Percentiles rank a stretch among this genome's conserved stretches.
Evolutionary conservation across 768 basidiomycete genomes (phyloP).

Genomic region (Lactarius vividus): DNA sequence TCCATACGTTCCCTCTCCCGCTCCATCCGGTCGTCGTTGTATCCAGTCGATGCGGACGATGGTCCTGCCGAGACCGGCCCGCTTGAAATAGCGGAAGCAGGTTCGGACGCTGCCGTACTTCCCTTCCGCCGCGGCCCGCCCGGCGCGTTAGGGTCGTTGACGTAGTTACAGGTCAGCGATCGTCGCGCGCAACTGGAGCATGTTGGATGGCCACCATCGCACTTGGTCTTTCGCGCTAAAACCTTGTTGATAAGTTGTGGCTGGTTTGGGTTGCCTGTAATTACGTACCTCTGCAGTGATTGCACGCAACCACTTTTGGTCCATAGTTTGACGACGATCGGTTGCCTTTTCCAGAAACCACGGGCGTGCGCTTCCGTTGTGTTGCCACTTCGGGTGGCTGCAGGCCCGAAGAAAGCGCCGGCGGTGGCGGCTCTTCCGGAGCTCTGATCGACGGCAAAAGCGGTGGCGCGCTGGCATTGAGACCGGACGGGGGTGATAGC

Average conservation of each 20-base stretch:
- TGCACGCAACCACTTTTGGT: slow-evolving; percentile 85
- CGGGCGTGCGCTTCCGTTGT: slow-evolving; percentile 59
- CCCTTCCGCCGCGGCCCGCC: slow-evolving; percentile 28
- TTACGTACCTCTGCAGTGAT: slow-evolving; percentile 78
- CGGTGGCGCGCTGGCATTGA: slow-evolving; percentile 27
- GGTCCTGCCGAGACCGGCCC: slow-evolving; percentile 31
- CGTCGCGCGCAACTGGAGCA: slow-evolving; percentile 82
- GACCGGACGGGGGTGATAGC: slow-evolving; percentile 20
- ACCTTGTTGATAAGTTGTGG: slow-evolving; percentile 1
- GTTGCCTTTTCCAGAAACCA: slow-evolving; percentile 54
- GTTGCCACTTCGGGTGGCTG: slow-evolving; percentile 25
- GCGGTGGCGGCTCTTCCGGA: slow-evolving; percentile 29
- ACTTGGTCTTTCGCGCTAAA: slow-evolving; percentile 83
- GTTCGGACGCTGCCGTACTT: slow-evolving; percentile 25
- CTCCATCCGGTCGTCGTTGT: slow-evolving; percentile 24
- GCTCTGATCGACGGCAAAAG: slow-evolving; percentile 30
- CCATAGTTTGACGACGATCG: slow-evolving; percentile 63
- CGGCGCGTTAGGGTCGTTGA: slow-evolving; percentile 52
- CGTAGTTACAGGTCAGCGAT: slow-evolving; percentile 75
- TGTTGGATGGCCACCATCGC: slow-evolving; percentile 81
- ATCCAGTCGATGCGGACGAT: slow-evolving; percentile 24
- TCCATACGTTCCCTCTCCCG: slow-evolving; percentile 21
- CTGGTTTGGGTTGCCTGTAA: neutral
- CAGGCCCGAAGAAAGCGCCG: slow-evolving; percentile 38
- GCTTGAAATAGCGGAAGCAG: slow-evolving; percentile 31